These are phyloP conservation scores for Aspergillus cristatus DNA, from an alignment of 495 filamentous ascomycete genomes.

Conservation along the genomic window DNA sequence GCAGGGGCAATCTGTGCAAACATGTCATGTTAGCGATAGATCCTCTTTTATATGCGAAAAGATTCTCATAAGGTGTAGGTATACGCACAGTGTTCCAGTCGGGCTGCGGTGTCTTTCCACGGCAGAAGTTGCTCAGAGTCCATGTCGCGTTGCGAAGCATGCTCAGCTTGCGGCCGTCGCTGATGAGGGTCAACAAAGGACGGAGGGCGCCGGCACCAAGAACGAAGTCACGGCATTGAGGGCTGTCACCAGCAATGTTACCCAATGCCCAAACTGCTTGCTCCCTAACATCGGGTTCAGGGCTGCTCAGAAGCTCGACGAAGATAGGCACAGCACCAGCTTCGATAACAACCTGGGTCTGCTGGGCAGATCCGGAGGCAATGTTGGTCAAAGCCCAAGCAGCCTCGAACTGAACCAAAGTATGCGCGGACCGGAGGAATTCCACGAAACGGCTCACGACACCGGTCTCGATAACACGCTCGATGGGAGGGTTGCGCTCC, in stretches of 20 bases:
- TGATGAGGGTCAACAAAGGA: conserved; percentile 78
- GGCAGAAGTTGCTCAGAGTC: conserved; percentile 99
- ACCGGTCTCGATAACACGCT: conserved; percentile 97
- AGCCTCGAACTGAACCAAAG: conserved; percentile 97
- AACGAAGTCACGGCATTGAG: conserved; percentile 92
- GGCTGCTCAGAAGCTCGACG: conserved; percentile 88
- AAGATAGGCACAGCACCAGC: conserved; percentile 98
- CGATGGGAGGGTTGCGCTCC: conserved; percentile 98
- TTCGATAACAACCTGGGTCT: conserved; percentile 98
- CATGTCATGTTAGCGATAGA: conserved; percentile 8
- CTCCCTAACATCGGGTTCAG: conserved; percentile 95
- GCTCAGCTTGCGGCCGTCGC: conserved; percentile 96
- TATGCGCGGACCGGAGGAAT: conserved; percentile 97
- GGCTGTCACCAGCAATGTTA: conserved; percentile 99
- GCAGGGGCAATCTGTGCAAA: conserved; percentile 85
- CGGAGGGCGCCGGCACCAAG: conserved; percentile 81
- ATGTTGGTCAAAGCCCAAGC: conserved; percentile 99
- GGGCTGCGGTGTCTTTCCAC: conserved; percentile 97
- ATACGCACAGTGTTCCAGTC: conserved; percentile 82
- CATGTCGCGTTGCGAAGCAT: conserved; percentile 99
- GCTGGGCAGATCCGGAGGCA: conserved; percentile 90
- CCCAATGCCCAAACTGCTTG: conserved; percentile 98
- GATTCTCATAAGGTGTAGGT: neutral
- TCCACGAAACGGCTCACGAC: conserved; percentile 96
- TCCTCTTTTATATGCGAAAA: neutral